A percentile compares a stretch with the other conserved stretches of the same genome.
Evolutionary conservation across 176 grass and related monocot species (phyloP).

Genomic region (Calamus simplicifolius): DNA sequence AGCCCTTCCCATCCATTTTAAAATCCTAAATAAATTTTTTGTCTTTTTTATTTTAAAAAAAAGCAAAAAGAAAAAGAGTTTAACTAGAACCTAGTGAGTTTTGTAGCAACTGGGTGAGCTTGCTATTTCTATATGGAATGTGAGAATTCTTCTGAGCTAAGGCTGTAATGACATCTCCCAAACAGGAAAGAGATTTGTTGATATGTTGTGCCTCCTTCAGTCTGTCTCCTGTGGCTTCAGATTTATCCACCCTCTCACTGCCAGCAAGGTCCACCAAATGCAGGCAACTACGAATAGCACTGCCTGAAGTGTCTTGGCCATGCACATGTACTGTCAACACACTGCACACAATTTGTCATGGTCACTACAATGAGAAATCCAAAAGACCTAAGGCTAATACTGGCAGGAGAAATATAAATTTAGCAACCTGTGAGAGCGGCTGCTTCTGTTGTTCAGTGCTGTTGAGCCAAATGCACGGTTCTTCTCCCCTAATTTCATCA

Average conservation of each 20-base stretch:
- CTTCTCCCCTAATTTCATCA: slow-evolving; percentile 67
- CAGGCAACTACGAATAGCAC: slow-evolving; percentile 46
- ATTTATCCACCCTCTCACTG: slow-evolving; percentile 84
- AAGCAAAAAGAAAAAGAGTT: neutral
- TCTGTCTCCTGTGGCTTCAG: slow-evolving; percentile 67
- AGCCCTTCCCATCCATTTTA: no score
- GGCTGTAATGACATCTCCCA: slow-evolving; percentile 91
- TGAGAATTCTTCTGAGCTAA: slow-evolving; percentile 90
- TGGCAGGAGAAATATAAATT: slow-evolving; percentile 2
- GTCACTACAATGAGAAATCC: no score
- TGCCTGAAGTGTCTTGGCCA: slow-evolving; percentile 58
- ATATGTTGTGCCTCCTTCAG: slow-evolving; percentile 79
- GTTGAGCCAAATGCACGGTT: slow-evolving; percentile 73
- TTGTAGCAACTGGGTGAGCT: slow-evolving; percentile 82
- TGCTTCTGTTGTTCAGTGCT: slow-evolving; percentile 79
- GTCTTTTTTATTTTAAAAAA: neutral
- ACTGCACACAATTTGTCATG: slow-evolving; percentile 22
- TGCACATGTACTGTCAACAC: slow-evolving; percentile 78
- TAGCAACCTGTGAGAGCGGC: slow-evolving; percentile 72
- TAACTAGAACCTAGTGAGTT: slow-evolving; percentile 63
- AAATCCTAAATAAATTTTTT: no score
- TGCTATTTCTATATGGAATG: slow-evolving; percentile 91
- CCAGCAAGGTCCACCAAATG: slow-evolving; percentile 95
- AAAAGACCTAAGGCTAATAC: no score
- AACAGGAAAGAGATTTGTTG: slow-evolving; percentile 88